phyloP scores from a whole-genome alignment of 371 early-diverging fungal genomes.

The Mucor lusitanicus region DNA sequence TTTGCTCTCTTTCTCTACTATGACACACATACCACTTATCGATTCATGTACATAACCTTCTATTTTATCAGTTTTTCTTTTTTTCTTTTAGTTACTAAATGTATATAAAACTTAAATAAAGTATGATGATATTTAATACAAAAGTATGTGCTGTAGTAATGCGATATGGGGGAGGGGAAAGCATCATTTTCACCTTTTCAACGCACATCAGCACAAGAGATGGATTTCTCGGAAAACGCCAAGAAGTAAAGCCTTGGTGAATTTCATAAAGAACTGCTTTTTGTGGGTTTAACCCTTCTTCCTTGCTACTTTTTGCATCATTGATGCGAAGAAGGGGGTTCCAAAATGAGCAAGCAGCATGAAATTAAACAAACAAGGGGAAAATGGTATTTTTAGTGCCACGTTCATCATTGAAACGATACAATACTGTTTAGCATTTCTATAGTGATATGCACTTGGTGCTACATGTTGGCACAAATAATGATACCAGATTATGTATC shows the following conservation, averaged over 20 bases:
- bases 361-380: conserved; percentile 1
- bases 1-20: background rate
- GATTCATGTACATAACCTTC: background rate
- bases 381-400: background rate
- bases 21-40: background rate
- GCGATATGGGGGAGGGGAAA: background rate
- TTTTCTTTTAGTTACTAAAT: background rate
- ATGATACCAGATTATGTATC: background rate
- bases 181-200: background rate
- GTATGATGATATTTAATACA: background rate
- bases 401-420: background rate
- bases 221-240: conserved; percentile 28
- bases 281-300: background rate
- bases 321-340: background rate
- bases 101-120: background rate
- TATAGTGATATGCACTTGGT: background rate
- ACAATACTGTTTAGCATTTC: background rate
- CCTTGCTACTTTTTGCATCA: conserved; percentile 5
- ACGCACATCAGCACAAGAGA: background rate
- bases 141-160: background rate
- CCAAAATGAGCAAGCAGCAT: background rate
- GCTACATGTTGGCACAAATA: background rate
- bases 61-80: background rate
- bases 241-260: conserved; percentile 7
- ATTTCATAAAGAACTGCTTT: conserved; percentile 26